Conservation (phyloP, 768 basidiomycete species). For the Collybia sp. region DNA sequence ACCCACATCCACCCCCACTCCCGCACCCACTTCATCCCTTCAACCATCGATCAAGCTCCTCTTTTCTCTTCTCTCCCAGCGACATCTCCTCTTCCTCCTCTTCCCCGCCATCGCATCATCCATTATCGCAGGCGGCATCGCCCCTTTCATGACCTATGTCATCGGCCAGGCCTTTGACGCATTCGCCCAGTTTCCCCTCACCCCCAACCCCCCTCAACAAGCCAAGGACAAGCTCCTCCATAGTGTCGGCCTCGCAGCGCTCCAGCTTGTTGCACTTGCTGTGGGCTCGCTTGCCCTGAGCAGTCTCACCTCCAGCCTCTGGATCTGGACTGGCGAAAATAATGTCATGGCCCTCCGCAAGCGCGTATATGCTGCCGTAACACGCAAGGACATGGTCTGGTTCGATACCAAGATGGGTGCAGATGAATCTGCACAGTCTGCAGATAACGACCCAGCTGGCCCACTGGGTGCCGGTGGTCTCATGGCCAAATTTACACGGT, state of each 20-base stretch:
- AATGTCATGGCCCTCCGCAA: slow-evolving; percentile 66
- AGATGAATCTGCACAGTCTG: slow-evolving; percentile 36
- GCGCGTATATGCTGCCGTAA: slow-evolving; percentile 64
- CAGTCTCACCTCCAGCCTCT: slow-evolving; percentile 70
- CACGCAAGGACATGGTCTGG: slow-evolving; percentile 79
- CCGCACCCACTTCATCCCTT: slow-evolving; percentile 4
- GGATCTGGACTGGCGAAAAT: slow-evolving; percentile 86
- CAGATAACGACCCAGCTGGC: slow-evolving; percentile 38
- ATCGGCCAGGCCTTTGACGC: slow-evolving; percentile 74
- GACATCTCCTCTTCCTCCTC: slow-evolving; percentile 53
- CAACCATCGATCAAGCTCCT: slow-evolving; percentile 33
- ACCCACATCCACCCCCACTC: neutral
- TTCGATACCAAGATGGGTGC: slow-evolving; percentile 77
- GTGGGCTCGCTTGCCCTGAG: slow-evolving; percentile 65
- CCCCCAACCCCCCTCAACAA: slow-evolving; percentile 22
- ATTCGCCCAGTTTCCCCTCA: slow-evolving; percentile 53
- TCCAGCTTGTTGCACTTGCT: slow-evolving; percentile 65
- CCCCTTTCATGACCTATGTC: slow-evolving; percentile 84
- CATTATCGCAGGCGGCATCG: slow-evolving; percentile 62
- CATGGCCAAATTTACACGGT: slow-evolving; percentile 92
- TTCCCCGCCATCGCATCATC: slow-evolving; percentile 64
- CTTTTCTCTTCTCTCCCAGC: slow-evolving; percentile 59
- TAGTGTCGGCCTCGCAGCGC: slow-evolving; percentile 53
- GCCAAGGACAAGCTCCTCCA: slow-evolving; percentile 50
- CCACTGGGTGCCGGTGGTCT: slow-evolving; percentile 81